phyloP scores from a whole-genome alignment of 805 yeast genomes.

The Alloascoidea africana region DNA sequence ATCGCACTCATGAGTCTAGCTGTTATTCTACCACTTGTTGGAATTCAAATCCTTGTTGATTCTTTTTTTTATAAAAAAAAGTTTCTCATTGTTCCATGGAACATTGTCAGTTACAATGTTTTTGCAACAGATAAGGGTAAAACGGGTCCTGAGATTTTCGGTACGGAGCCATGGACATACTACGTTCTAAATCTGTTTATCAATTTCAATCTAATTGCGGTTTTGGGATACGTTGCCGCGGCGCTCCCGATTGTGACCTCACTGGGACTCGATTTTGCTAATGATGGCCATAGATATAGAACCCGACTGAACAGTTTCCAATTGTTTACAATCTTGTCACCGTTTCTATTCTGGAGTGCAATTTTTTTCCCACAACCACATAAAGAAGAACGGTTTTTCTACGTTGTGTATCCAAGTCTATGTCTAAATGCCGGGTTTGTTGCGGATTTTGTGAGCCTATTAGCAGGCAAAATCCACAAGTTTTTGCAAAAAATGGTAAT shows the following conservation, averaged over 20 bases:
- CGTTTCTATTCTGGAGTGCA: slow-evolving; percentile 48
- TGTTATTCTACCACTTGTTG: slow-evolving; percentile 16
- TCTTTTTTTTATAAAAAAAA: slow-evolving; percentile 45
- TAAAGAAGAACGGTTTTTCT: slow-evolving; percentile 84
- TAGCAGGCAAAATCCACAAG: background rate
- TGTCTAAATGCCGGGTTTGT: slow-evolving; percentile 46
- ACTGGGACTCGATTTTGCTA: background rate
- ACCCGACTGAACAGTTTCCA: slow-evolving; percentile 6
- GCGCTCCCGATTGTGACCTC: background rate
- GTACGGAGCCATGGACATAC: slow-evolving; percentile 65
- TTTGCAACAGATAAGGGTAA: slow-evolving; percentile 39
- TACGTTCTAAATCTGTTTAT: slow-evolving; percentile 54
- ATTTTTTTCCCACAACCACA: slow-evolving; percentile 71
- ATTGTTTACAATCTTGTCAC: slow-evolving; percentile 21
- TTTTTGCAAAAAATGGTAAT: slow-evolving; percentile 4
- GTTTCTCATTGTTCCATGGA: slow-evolving; percentile 57
- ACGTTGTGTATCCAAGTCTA: slow-evolving; percentile 68
- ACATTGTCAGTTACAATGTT: slow-evolving; percentile 76
- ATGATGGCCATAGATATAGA: background rate
- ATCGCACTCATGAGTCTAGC: slow-evolving; percentile 10
- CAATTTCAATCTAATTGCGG: slow-evolving; percentile 52
- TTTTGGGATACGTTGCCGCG: background rate
- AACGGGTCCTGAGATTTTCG: slow-evolving; percentile 85
- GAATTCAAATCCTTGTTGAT: slow-evolving; percentile 30
- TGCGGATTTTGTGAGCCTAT: slow-evolving; percentile 10